phyloP scores from a whole-genome alignment of 2,329 filamentous ascomycete genomes.

The Talaromyces sp. region DNA sequence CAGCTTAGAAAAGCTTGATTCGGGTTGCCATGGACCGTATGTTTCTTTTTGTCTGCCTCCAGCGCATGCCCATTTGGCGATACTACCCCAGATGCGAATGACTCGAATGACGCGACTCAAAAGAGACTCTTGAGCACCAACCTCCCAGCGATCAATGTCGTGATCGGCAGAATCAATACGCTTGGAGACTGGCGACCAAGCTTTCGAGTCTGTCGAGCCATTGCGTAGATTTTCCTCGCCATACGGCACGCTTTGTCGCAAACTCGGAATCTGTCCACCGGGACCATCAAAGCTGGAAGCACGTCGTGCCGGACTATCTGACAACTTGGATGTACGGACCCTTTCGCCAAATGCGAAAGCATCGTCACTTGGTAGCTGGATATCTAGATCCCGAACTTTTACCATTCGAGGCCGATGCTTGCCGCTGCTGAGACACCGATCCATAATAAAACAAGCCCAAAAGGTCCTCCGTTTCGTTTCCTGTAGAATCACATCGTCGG shows the following conservation, averaged over 20 bases:
- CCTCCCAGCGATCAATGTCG: slow-evolving; percentile 51
- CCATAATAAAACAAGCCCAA: slow-evolving; percentile 55
- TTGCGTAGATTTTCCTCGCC: slow-evolving; percentile 40
- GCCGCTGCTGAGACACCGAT: slow-evolving; percentile 47
- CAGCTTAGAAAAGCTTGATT: slow-evolving; percentile 49
- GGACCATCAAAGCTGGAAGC: slow-evolving; percentile 39
- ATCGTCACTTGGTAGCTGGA: slow-evolving; percentile 34
- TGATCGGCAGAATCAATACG: slow-evolving; percentile 39
- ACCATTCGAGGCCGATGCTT: slow-evolving; percentile 55
- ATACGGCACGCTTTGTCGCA: slow-evolving; percentile 39
- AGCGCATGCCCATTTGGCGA: slow-evolving; percentile 54
- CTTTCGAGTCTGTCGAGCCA: slow-evolving; percentile 32
- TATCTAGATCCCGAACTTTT: slow-evolving; percentile 47
- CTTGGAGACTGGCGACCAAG: slow-evolving; percentile 40
- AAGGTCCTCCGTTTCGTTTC: slow-evolving; percentile 52
- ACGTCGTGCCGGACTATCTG: slow-evolving; percentile 41
- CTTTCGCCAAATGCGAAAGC: slow-evolving; percentile 56
- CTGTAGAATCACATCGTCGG: slow-evolving; percentile 51
- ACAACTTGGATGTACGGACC: slow-evolving; percentile 50
- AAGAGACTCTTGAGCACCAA: slow-evolving; percentile 52
- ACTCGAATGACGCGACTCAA: slow-evolving; percentile 55
- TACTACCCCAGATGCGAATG: slow-evolving; percentile 54
- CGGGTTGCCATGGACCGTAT: slow-evolving; percentile 52
- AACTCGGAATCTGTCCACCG: slow-evolving; percentile 41
- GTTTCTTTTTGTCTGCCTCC: slow-evolving; percentile 52